Conservation (phyloP, 495 filamentous ascomycete species). For the Oidiodendron maius region DNA sequence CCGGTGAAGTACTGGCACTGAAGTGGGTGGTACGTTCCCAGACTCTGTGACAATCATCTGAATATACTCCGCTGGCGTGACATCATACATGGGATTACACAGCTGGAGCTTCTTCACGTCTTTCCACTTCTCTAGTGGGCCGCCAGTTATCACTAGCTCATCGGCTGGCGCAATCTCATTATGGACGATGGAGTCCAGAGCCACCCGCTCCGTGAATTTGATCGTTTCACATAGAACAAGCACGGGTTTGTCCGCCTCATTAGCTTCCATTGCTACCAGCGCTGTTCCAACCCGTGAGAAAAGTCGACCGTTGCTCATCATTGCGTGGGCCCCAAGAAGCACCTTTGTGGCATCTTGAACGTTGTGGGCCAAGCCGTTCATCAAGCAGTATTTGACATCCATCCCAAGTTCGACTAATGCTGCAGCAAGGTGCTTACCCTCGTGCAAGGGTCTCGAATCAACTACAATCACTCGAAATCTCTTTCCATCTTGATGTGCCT, state of each 20-base stretch:
- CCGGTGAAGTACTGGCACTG: constrained; percentile 60
- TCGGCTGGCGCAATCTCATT: constrained; percentile 80
- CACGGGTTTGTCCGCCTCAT: constrained; percentile 68
- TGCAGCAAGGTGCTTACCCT: constrained; percentile 70
- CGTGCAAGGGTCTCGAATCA: constrained; percentile 74
- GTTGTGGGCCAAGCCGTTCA: constrained; percentile 66
- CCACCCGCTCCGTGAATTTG: constrained; percentile 90
- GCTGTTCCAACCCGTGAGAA: constrained; percentile 86
- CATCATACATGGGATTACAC: constrained; percentile 87
- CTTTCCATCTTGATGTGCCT: constrained; percentile 62
- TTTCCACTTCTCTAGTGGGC: constrained; percentile 48
- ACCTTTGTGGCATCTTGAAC: constrained; percentile 73
- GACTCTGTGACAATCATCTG: constrained; percentile 88
- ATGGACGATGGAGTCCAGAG: constrained; percentile 82
- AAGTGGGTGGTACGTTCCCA: constrained; percentile 79
- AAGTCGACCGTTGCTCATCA: constrained; percentile 84
- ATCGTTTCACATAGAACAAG: constrained; percentile 90
- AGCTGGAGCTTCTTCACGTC: constrained; percentile 60
- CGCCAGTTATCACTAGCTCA: constrained; percentile 42
- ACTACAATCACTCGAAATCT: constrained; percentile 79
- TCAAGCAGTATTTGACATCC: constrained; percentile 71
- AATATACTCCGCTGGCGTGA: constrained; percentile 85
- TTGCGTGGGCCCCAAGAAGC: constrained; percentile 80
- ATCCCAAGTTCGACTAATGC: constrained; percentile 62
- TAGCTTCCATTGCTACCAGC: constrained; percentile 80